Conservation (phyloP, 2,329 filamentous ascomycete species). For the Chaetomium sp. region DNA sequence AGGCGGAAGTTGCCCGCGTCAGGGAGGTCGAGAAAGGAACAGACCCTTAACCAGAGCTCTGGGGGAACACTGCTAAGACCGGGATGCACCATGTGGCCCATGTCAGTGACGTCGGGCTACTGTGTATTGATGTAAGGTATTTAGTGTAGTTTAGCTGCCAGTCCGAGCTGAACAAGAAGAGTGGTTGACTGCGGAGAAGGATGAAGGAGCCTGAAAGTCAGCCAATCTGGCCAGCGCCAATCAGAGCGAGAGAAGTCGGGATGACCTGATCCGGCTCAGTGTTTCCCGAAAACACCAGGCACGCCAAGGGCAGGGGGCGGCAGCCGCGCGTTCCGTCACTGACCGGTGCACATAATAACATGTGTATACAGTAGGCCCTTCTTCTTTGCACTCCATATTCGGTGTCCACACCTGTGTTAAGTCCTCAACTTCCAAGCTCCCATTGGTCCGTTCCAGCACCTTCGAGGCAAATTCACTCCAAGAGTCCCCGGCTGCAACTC, state of each 20-base stretch:
- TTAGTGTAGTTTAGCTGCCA: not conserved
- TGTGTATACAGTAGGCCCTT: not conserved
- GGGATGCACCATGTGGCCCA: not conserved
- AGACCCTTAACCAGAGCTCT: slow-evolving; percentile 4
- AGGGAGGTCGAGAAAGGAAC: not conserved
- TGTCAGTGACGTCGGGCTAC: not conserved
- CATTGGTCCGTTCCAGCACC: not conserved
- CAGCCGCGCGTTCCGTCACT: not conserved
- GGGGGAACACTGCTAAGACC: not conserved
- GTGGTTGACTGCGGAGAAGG: not conserved
- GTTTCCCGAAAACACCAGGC: not conserved
- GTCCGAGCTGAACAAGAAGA: not conserved
- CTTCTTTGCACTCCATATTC: not conserved
- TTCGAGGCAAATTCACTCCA: not conserved
- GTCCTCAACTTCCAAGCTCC: not conserved
- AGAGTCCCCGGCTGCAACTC: not conserved
- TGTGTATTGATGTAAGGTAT: no score
- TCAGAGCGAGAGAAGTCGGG: not conserved
- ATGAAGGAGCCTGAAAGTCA: not conserved
- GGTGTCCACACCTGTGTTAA: not conserved
- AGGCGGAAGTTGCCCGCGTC: not conserved
- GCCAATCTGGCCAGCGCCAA: not conserved
- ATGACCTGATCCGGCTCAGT: not conserved
- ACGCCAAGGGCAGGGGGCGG: not conserved
- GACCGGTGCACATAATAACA: not conserved